phyloP scores from a whole-genome alignment of 2,329 filamentous ascomycete genomes.

The Xylaria arbuscula region DNA sequence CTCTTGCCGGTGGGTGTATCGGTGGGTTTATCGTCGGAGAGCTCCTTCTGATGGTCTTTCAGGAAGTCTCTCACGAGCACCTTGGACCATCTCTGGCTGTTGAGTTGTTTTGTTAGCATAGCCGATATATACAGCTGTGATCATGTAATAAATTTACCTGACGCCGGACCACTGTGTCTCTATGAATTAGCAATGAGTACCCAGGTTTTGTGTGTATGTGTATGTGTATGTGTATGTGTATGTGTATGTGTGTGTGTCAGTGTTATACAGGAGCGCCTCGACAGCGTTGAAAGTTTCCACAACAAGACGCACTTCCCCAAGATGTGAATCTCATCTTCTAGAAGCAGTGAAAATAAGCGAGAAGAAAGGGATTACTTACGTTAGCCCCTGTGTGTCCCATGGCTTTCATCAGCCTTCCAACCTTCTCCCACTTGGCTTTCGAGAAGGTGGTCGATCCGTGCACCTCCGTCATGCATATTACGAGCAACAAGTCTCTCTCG shows the following conservation, averaged over 20 bases:
- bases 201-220: not conserved
- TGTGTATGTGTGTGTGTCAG: not conserved
- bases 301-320: not conserved
- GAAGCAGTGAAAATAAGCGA: not conserved
- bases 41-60: not conserved
- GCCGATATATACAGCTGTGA: not conserved
- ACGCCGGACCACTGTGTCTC: slow-evolving; percentile 12
- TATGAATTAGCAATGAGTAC: slow-evolving; percentile 11
- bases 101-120: slow-evolving; percentile 19
- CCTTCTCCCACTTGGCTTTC: slow-evolving; percentile 7
- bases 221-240: too few species aligned
- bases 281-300: not conserved
- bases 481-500: slow-evolving; percentile 36
- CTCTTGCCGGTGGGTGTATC: not conserved
- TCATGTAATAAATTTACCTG: slow-evolving; percentile 20
- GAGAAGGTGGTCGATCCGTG: not conserved
- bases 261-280: not conserved
- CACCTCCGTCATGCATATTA: slow-evolving; percentile 30
- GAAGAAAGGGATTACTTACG: slow-evolving; percentile 8
- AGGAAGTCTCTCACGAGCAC: not conserved
- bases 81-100: slow-evolving; percentile 36
- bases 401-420: slow-evolving; percentile 5
- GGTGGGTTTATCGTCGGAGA: too few species aligned
- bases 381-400: slow-evolving; percentile 19
- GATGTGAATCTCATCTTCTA: not conserved